Conservation (phyloP, 352 stramenopile genomes). For the Phytopythium mirpurense region DNA sequence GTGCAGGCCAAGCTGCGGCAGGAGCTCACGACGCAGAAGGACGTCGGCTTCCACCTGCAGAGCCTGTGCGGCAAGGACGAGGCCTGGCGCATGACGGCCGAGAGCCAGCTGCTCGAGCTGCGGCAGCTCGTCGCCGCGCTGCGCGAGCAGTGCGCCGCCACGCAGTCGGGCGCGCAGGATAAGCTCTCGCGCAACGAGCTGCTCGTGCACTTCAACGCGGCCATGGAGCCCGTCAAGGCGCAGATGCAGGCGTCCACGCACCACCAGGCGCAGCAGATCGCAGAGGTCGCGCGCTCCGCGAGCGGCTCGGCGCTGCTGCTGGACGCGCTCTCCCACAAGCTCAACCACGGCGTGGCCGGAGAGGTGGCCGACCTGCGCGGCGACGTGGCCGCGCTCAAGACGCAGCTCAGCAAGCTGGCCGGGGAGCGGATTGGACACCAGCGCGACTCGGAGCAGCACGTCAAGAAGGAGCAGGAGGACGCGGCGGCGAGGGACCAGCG, state of each 20-base stretch:
- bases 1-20: slow-evolving; percentile 71
- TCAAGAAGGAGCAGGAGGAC: slow-evolving; percentile 15
- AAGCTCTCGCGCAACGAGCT: slow-evolving; percentile 72
- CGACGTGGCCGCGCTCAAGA: slow-evolving; percentile 55
- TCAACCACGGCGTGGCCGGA: slow-evolving; percentile 48
- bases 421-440: not conserved
- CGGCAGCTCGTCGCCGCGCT: slow-evolving; percentile 66
- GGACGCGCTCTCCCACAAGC: slow-evolving; percentile 55
- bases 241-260: slow-evolving; percentile 69
- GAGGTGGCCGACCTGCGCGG: slow-evolving; percentile 46
- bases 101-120: slow-evolving; percentile 77
- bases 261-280: slow-evolving; percentile 71
- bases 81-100: slow-evolving; percentile 77
- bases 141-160: slow-evolving; percentile 60
- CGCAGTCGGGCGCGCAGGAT: slow-evolving; percentile 59
- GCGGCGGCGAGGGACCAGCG: not conserved
- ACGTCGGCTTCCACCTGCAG: slow-evolving; percentile 77
- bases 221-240: slow-evolving; percentile 75
- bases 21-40: slow-evolving; percentile 77
- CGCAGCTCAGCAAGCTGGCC: slow-evolving; percentile 29
- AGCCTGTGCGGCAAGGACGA: slow-evolving; percentile 83
- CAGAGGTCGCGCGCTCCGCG: slow-evolving; percentile 48
- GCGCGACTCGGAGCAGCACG: slow-evolving; percentile 2
- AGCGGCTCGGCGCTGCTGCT: slow-evolving; percentile 58
- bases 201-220: slow-evolving; percentile 75